A percentile compares a stretch with the other conserved stretches of the same genome.
Conservation (phyloP, 345 rosid species). For the Eucalyptus grandis region DNA sequence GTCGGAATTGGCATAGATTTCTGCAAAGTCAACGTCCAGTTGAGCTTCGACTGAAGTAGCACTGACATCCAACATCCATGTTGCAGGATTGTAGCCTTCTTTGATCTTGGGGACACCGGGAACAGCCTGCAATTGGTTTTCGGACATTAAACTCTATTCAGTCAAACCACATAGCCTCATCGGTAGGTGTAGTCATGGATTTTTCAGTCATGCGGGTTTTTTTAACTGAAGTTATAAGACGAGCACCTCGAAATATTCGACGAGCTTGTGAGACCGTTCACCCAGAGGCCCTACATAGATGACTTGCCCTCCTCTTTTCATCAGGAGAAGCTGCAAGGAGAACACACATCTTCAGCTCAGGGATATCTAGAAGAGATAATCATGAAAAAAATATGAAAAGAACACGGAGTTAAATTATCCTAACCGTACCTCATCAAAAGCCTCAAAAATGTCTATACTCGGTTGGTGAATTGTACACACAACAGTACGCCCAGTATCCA, state of each 20-base stretch:
- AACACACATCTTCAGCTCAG: neutral
- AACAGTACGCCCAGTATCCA: slow-evolving; percentile 8
- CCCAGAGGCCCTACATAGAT: slow-evolving; percentile 25
- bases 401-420: neutral
- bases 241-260: slow-evolving; percentile 17
- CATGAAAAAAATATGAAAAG: no score
- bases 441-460: slow-evolving; percentile 11
- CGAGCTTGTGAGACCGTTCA: slow-evolving; percentile 5
- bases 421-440: slow-evolving; percentile 3
- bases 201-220: neutral
- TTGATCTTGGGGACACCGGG: slow-evolving; percentile 21
- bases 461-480: slow-evolving; percentile 13
- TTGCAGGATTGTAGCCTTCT: slow-evolving; percentile 40
- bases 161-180: neutral
- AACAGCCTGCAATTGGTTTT: slow-evolving; percentile 9
- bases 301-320: slow-evolving; percentile 24
- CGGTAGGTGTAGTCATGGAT: neutral
- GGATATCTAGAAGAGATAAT: neutral
- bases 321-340: slow-evolving; percentile 11
- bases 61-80: slow-evolving; percentile 43
- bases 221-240: neutral
- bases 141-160: neutral
- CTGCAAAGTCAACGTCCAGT: slow-evolving; percentile 25
- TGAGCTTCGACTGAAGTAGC: slow-evolving; percentile 13
- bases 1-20: slow-evolving; percentile 17